Conservation (phyloP, 345 rosid species). For the Arabidopsis arenosa region DNA sequence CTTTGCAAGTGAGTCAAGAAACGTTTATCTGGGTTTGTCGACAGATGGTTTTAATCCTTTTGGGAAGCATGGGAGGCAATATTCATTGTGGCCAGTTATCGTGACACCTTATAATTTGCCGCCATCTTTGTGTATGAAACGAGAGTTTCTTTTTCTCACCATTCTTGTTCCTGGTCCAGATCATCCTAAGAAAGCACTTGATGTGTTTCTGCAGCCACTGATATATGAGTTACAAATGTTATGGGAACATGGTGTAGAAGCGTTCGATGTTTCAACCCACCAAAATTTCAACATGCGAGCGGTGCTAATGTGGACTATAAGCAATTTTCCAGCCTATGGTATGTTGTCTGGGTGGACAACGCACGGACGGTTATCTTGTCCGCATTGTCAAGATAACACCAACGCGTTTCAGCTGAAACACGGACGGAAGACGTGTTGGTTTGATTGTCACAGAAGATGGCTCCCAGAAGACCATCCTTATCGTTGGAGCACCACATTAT, state of each 20-base stretch:
- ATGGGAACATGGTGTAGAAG: neutral
- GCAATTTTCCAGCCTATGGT: too few species aligned
- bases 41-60: conserved; percentile 2
- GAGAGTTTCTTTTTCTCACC: neutral
- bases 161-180: neutral
- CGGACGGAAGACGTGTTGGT: neutral
- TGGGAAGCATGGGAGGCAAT: neutral
- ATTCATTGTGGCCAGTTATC: neutral
- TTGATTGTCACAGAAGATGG: neutral
- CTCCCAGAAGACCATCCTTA: neutral
- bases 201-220: neutral
- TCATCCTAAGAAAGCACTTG: neutral
- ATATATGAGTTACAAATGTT: neutral
- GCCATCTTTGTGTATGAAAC: neutral
- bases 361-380: too few species aligned
- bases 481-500: neutral
- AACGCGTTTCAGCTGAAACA: too few species aligned
- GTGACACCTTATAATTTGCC: neutral
- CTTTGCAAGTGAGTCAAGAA: neutral
- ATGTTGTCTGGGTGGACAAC: too few species aligned
- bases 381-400: too few species aligned
- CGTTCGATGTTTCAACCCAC: too few species aligned
- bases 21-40: neutral
- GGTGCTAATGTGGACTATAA: too few species aligned
- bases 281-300: too few species aligned